These are phyloP conservation scores for Populus deltoides DNA, from an alignment of 345 rosid species.

Conservation along the genomic window DNA sequence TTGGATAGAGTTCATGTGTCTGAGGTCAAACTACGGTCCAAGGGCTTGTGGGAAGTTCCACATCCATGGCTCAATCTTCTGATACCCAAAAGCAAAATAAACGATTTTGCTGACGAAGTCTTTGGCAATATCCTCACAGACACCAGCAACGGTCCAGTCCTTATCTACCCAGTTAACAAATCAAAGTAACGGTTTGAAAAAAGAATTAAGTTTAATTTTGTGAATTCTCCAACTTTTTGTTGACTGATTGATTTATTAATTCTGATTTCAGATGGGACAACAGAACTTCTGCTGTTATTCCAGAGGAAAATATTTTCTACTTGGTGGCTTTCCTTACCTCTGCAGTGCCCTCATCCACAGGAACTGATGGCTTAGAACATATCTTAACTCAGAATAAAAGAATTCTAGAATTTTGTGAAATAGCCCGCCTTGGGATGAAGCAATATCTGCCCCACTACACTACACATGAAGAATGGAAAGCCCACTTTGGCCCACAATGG, in stretches of 20 bases:
- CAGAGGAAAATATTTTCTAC: constrained; percentile 86
- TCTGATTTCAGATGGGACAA: constrained; percentile 82
- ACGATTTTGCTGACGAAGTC: constrained; percentile 63
- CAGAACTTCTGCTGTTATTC: constrained; percentile 80
- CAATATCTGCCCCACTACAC: constrained; percentile 86
- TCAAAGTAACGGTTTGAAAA: constrained; percentile 56
- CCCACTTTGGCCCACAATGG: constrained; percentile 82
- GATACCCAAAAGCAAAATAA: constrained; percentile 69
- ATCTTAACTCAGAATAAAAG: constrained; percentile 64
- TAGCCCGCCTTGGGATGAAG: constrained; percentile 61
- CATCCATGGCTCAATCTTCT: constrained; percentile 99
- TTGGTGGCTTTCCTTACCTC: constrained; percentile 89
- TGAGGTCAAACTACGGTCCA: constrained; percentile 71
- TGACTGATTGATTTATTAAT: constrained; percentile 19
- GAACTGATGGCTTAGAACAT: constrained; percentile 64
- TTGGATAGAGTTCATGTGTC: constrained; percentile 89
- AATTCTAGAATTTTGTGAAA: constrained; percentile 62
- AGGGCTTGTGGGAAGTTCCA: constrained; percentile 96
- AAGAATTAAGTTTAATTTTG: constrained; percentile 1
- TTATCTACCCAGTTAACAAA: constrained; percentile 86
- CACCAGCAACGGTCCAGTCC: constrained; percentile 92
- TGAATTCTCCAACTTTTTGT: constrained; percentile 6
- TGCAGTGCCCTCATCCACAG: constrained; percentile 70
- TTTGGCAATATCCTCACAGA: constrained; percentile 73
- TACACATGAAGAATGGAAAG: constrained; percentile 70